Percentiles rank a stretch among this genome's conserved stretches.
phyloP scores from a whole-genome alignment of 73 alveolate genomes.

The Breviolum minutum region DNA sequence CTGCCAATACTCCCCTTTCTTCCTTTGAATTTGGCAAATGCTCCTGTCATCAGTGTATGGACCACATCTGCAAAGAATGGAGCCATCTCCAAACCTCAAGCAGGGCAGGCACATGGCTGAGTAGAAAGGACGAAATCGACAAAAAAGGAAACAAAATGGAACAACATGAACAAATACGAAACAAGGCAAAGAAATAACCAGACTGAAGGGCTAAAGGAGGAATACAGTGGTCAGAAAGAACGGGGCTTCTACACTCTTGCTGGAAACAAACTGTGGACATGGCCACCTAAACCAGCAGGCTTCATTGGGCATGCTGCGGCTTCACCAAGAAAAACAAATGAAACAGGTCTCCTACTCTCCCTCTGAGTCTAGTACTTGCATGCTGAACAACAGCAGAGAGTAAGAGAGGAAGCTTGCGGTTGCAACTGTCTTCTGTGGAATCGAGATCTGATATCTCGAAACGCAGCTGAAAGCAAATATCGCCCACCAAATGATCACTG shows the following conservation, averaged over 20 bases:
- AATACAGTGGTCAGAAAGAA: too few species aligned
- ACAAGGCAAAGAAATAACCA: too few species aligned
- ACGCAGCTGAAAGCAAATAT: conserved; percentile 83
- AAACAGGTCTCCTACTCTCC: background rate
- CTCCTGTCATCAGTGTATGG: conserved; percentile 39
- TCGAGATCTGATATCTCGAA: background rate
- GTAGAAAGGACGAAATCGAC: too few species aligned
- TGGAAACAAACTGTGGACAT: too few species aligned
- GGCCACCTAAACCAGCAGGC: too few species aligned
- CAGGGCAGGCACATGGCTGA: too few species aligned
- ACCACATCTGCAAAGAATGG: conserved; percentile 83
- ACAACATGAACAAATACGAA: too few species aligned
- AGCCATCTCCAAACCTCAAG: conserved; percentile 64
- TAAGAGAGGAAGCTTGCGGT: conserved; percentile 17
- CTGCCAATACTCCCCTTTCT: background rate
- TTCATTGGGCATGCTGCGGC: too few species aligned
- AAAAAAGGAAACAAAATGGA: too few species aligned
- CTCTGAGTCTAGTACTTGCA: conserved; percentile 3
- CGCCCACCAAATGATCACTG: conserved; percentile 81
- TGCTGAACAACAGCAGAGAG: conserved; percentile 87
- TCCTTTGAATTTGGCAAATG: background rate
- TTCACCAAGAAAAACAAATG: background rate
- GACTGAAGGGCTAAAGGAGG: too few species aligned
- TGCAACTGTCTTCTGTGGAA: background rate
- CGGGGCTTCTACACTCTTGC: too few species aligned